Percentiles rank a stretch among this genome's conserved stretches.
These are phyloP conservation scores for Lipomyces yamanashiensis DNA, from an alignment of 805 yeast species.

Conservation along the genomic window DNA sequence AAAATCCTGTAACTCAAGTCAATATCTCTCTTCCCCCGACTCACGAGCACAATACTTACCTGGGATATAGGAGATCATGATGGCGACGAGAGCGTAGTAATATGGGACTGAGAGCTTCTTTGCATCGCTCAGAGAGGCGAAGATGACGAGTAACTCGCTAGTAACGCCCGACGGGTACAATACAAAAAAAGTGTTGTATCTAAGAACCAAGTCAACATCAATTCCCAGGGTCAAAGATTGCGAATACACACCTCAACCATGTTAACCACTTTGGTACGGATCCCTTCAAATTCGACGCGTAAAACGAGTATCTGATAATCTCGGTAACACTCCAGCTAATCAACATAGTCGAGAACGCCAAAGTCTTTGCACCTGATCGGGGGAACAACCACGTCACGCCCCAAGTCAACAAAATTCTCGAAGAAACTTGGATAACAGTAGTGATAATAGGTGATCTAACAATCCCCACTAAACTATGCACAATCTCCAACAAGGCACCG, in stretches of 20 bases:
- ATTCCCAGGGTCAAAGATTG: background rate
- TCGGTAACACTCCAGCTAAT: conserved; percentile 96
- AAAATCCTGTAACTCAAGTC: conserved; percentile 49
- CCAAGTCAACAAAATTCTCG: conserved; percentile 79
- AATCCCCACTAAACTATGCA: conserved; percentile 64
- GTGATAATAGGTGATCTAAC: conserved; percentile 87
- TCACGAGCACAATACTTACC: conserved; percentile 50
- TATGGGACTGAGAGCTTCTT: conserved; percentile 50
- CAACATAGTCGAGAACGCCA: conserved; percentile 65
- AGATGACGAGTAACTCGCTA: conserved; percentile 74
- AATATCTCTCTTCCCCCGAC: background rate
- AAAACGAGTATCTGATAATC: conserved; percentile 83
- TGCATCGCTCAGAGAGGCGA: conserved; percentile 75
- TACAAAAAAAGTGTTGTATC: conserved; percentile 76
- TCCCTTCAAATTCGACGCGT: conserved; percentile 66
- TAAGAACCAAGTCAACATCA: background rate
- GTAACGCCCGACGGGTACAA: conserved; percentile 93
- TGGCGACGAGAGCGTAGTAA: conserved; percentile 58
- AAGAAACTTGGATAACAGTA: conserved; percentile 83
- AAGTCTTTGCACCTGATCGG: conserved; percentile 60
- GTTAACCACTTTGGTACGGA: conserved; percentile 65
- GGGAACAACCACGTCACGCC: conserved; percentile 84
- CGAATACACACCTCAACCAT: conserved; percentile 57
- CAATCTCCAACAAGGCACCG: conserved; percentile 77
- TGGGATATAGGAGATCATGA: conserved; percentile 75